Conservation (phyloP, 73 alveolate genomes). For the Effrenium voratum region DNA sequence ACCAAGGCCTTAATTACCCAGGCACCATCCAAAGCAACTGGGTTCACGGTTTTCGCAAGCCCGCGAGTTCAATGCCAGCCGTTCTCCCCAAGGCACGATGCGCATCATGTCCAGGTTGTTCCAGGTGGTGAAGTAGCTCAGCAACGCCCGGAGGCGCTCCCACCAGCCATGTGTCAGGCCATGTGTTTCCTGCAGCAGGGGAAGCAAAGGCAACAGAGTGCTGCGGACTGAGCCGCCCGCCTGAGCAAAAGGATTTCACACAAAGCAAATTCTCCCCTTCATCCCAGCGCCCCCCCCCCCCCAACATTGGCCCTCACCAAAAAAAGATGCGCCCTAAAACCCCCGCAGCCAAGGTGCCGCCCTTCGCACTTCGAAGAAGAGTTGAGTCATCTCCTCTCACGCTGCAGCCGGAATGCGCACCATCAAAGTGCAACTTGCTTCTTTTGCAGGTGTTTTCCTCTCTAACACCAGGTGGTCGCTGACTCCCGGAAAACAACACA, state of each 20-base stretch:
- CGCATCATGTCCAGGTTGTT: conserved; percentile 70
- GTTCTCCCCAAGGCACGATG: background rate
- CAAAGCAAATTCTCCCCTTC: background rate
- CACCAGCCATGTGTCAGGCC: background rate
- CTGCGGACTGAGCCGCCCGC: background rate
- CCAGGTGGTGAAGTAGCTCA: conserved; percentile 67
- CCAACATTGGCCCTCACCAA: background rate
- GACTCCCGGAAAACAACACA: no score
- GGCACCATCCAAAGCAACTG: no score
- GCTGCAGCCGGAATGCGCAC: background rate
- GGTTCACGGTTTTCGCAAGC: background rate
- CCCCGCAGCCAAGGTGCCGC: background rate
- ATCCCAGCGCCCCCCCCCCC: background rate
- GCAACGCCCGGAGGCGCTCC: conserved; percentile 42
- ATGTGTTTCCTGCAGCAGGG: background rate
- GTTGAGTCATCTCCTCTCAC: conserved; percentile 50
- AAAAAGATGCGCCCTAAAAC: background rate
- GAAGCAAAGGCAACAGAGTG: background rate
- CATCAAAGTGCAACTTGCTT: background rate
- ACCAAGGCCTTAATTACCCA: conserved; percentile 65
- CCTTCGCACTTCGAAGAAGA: conserved; percentile 55
- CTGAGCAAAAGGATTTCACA: background rate
- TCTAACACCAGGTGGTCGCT: no score
- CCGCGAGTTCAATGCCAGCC: background rate
- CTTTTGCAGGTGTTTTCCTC: no score